Base-by-base conservation (phyloP, 2,329 filamentous ascomycete genomes). In the Exophiala sideris region DNA sequence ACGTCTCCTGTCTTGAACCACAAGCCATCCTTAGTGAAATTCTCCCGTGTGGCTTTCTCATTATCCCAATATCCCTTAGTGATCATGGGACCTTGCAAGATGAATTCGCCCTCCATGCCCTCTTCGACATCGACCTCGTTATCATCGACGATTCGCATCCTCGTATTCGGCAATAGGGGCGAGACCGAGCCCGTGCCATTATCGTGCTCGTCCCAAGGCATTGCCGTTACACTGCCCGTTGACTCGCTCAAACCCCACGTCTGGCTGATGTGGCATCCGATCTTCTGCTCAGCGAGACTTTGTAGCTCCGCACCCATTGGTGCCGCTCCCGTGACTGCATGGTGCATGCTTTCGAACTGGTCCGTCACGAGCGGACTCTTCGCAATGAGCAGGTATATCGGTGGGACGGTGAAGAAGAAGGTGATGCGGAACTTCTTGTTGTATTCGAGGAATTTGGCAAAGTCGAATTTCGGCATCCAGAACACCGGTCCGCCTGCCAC, bases 1-100 rank as follows among this genome's bases (percentile, higher is more conserved):
- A 96, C 83, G 65, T 96, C 91, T 2, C 91, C 91, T 0, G 91
- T 96, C 71, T 86, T 91, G 78, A 95, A 95, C 77, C 85, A 96
- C 1, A 88, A 88, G 58, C 94, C 89, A 72, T 64, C 60, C 3
- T 18, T 39, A 7, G 56, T 75, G 63, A 59, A 60, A 0, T 65
- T 48, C 14, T 60, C 59, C 29, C 47, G 54, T 10, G 59, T 63
- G 5, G 59, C 57, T 9, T n/a, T n/a, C 29, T 54, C 50, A 41
- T 63, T 63, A 29, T 55, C 50, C 49, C 53, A 61, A 54, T 71
- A 71, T 1, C 68, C 68, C 38, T 68, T 66, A 1, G 71, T 72
- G 7, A 76, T 68, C 29, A 71, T 80, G 0, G 79, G 79, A 0
- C 82, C 81, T 60, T 85, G 81, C 33, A 86, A 78, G 3, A 84